Conservation (phyloP, 1,284 basidiomycete species). For the Ceratobasidium sp. region DNA sequence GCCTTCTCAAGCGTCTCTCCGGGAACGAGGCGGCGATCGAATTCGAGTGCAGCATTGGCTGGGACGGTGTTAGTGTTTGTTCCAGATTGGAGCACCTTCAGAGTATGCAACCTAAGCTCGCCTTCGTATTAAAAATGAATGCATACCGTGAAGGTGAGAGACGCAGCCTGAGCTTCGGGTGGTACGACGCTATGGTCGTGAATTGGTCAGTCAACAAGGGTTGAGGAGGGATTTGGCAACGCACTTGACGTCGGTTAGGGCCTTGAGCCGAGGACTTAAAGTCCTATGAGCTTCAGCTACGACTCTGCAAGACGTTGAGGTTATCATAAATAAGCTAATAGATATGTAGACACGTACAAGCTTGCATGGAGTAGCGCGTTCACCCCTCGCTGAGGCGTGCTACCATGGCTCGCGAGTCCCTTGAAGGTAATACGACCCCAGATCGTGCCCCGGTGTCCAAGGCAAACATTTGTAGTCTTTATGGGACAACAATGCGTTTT, state of each 20-base stretch:
- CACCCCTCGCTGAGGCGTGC: constrained; percentile 44
- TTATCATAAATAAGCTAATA: not conserved
- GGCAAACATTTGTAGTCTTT: constrained; percentile 42
- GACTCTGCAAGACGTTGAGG: not conserved
- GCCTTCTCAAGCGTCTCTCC: constrained; percentile 44
- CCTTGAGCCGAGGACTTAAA: constrained; percentile 26
- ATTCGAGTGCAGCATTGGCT: constrained; percentile 42
- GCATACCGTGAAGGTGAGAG: constrained; percentile 44
- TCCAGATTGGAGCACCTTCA: constrained; percentile 38
- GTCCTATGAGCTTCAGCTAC: constrained; percentile 40
- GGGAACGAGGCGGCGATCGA: constrained; percentile 45
- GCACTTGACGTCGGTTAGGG: not conserved
- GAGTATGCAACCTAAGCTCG: not conserved
- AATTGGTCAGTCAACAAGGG: not conserved
- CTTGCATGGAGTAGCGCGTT: constrained; percentile 42
- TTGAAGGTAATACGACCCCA: constrained; percentile 46
- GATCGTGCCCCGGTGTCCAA: constrained; percentile 44
- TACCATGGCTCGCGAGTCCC: constrained; percentile 42
- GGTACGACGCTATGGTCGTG: constrained; percentile 42
- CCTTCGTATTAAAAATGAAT: not conserved
- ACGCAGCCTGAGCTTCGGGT: constrained; percentile 42
- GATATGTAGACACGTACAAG: not conserved
- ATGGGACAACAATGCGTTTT: not conserved
- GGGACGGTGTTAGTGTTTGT: constrained; percentile 46
- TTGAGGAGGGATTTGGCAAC: not conserved